Base-by-base conservation (phyloP, 495 filamentous ascomycete genomes). In the Penicillium flavigenum region DNA sequence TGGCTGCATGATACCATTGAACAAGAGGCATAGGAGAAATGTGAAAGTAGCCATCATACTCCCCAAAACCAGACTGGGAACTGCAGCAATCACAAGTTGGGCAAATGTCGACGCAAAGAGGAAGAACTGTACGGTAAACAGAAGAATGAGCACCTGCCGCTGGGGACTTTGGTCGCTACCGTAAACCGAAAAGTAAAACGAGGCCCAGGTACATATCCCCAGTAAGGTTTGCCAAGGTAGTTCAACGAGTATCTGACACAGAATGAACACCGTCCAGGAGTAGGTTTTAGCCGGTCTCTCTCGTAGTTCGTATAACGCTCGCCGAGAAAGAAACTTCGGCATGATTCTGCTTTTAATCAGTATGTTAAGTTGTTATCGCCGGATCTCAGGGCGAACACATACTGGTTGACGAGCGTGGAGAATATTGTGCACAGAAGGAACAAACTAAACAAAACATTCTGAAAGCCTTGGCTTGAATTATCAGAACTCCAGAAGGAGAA, bases 221-320 rank as follows among this genome's bases (percentile, higher is more conserved):
- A 82, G 75, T 6, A 88, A 57, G 31, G 84, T 72, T n/a, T 82
- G 78, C 69, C 85, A 91, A 0, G 85, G 84, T 2, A 88, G 75
- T 63, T 88, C 87, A 53, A 83, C 81, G 10, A 86, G 16, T 60
- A 89, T 81, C 31, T 81, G 77, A 20, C 79, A 77, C 14, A 82
- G 70, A n/a, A 84, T 70, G 70, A 89, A 49, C 64, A 84, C 81
- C 68, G 92, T 45, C 56, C 90, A 17, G 90, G 76, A 60, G 81
- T 82, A 65, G 80, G 86, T 57, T 83, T 63, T 34, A 77, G 71
- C 7, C 90, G 70, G 61, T 92, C 86, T 27, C 32, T 58, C 56
- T 2, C 56, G 56, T 9, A 51, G 12, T 29, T 58, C 56, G 8
- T 32, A 58, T 7, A 58, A 12, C 1, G 39, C 5, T 12, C 59